Conservation (phyloP, 208 protist genomes). For the Trypanosoma theileri region DNA sequence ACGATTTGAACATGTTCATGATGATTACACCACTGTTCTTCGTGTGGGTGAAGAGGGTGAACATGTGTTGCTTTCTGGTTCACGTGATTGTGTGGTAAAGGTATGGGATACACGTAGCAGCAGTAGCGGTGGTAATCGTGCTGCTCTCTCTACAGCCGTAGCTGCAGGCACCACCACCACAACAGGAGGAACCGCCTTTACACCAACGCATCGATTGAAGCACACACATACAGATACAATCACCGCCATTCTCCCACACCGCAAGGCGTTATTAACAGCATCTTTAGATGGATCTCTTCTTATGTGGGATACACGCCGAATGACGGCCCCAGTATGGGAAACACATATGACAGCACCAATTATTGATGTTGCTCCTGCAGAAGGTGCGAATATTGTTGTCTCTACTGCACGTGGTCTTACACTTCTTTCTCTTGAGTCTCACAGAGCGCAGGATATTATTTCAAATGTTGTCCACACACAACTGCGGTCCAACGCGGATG, state of each 20-base stretch:
- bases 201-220: conserved; percentile 28
- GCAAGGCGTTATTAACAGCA: conserved; percentile 58
- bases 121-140: conserved; percentile 19
- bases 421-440: conserved; percentile 42
- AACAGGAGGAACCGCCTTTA: conserved; percentile 1
- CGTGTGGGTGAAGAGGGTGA: conserved; percentile 54
- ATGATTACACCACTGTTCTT: conserved; percentile 75
- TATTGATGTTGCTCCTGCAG: conserved; percentile 40
- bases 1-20: conserved; percentile 52
- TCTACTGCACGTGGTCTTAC: conserved; percentile 67
- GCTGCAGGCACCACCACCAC: background rate
- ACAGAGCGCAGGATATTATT: conserved; percentile 37
- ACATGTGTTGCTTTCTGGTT: conserved; percentile 62
- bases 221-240: conserved; percentile 62
- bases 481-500: conserved; percentile 34
- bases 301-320: conserved; percentile 72
- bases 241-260: conserved; percentile 44
- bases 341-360: conserved; percentile 47
- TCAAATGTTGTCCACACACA: conserved; percentile 46
- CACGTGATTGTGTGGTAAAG: conserved; percentile 65
- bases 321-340: conserved; percentile 39
- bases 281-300: conserved; percentile 65
- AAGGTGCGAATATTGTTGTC: conserved; percentile 35
- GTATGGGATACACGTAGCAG: conserved; percentile 69
- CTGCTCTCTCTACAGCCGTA: conserved; percentile 3